Conservation (phyloP, 176 grass and related monocot species). For the Chrysopogon serrulatus region DNA sequence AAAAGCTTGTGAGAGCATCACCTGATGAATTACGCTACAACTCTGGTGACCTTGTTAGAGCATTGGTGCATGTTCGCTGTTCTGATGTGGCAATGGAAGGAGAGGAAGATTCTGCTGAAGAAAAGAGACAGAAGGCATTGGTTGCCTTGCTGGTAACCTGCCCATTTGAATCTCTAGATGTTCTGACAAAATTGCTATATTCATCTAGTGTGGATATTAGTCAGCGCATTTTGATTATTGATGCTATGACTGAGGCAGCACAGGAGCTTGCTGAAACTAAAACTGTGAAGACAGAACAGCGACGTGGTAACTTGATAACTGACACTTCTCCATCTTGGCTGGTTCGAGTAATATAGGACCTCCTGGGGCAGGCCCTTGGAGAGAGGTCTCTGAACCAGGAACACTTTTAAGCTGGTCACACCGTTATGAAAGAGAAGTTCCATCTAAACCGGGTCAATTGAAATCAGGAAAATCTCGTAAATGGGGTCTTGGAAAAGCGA, state of each 20-base stretch:
- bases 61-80: constrained; percentile 84
- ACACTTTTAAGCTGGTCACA: constrained; percentile 64
- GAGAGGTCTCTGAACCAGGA: constrained; percentile 70
- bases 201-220: constrained; percentile 79
- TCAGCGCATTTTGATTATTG: constrained; percentile 87
- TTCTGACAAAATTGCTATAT: constrained; percentile 84
- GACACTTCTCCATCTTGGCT: constrained; percentile 79
- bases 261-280: constrained; percentile 81
- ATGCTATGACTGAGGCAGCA: constrained; percentile 95
- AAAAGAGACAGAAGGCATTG: constrained; percentile 83
- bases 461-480: constrained; percentile 92
- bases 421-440: constrained; percentile 89
- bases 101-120: constrained; percentile 93
- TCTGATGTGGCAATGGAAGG: constrained; percentile 77
- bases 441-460: constrained; percentile 72
- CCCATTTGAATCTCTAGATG: constrained; percentile 80
- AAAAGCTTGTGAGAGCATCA: constrained; percentile 86
- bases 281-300: constrained; percentile 42
- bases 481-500: constrained; percentile 71
- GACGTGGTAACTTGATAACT: constrained; percentile 56
- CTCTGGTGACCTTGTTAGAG: constrained; percentile 81
- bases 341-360: constrained; percentile 60
- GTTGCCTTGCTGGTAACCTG: constrained; percentile 76
- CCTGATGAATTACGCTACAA: constrained; percentile 76
- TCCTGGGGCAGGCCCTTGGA: constrained; percentile 79